phyloP scores from a whole-genome alignment of 2,329 filamentous ascomycete species.

The Xylaria sp. region DNA sequence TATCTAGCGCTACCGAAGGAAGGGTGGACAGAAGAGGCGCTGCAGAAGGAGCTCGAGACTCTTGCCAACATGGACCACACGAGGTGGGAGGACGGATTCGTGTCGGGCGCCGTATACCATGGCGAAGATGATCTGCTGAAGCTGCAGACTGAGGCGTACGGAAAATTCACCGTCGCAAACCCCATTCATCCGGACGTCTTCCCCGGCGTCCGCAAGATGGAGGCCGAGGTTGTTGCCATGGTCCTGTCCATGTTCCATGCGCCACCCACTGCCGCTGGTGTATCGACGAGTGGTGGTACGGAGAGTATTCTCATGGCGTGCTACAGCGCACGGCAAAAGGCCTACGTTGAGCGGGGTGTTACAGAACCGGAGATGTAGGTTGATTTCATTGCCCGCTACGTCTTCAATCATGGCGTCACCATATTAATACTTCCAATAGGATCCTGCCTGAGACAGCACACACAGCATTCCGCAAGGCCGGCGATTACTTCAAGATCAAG shows the following conservation, averaged over 20 bases:
- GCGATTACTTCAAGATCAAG: slow-evolving; percentile 96
- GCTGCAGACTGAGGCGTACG: slow-evolving; percentile 92
- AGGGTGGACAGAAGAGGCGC: slow-evolving; percentile 81
- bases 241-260: slow-evolving; percentile 89
- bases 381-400: neutral
- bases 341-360: slow-evolving; percentile 82
- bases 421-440: slow-evolving; percentile 58
- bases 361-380: slow-evolving; percentile 93
- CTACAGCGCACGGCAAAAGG: slow-evolving; percentile 89
- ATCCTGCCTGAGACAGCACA: slow-evolving; percentile 95
- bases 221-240: slow-evolving; percentile 97
- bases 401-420: slow-evolving; percentile 1
- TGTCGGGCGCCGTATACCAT: slow-evolving; percentile 96
- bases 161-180: slow-evolving; percentile 93
- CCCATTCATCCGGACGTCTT: slow-evolving; percentile 99
- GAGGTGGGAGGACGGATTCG: slow-evolving; percentile 93
- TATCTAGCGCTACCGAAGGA: slow-evolving; percentile 83
- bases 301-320: slow-evolving; percentile 98
- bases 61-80: slow-evolving; percentile 91
- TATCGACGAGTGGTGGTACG: slow-evolving; percentile 91
- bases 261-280: slow-evolving; percentile 84
- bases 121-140: slow-evolving; percentile 84
- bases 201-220: slow-evolving; percentile 98
- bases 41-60: slow-evolving; percentile 81
- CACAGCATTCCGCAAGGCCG: slow-evolving; percentile 95